Conservation (phyloP, 78 protist species). For the Chrysochromulina tobinii region DNA sequence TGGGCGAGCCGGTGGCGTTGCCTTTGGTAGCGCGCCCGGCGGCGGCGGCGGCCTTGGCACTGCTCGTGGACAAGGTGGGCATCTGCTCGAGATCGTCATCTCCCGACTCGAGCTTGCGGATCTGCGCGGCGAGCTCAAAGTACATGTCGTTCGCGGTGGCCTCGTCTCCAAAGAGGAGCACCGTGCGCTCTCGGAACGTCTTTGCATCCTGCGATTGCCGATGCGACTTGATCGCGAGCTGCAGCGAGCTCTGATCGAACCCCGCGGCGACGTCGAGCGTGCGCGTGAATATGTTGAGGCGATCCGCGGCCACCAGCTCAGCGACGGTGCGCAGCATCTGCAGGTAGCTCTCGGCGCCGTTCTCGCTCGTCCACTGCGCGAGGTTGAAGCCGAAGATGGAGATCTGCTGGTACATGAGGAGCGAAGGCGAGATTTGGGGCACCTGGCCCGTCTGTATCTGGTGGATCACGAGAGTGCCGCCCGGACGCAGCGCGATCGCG, state of each 20-base stretch:
- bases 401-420: slow-evolving; percentile 10
- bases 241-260: neutral
- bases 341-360: neutral
- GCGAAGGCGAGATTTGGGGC: neutral
- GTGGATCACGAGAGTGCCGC: neutral
- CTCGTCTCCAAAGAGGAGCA: neutral
- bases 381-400: neutral
- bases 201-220: neutral
- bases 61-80: neutral
- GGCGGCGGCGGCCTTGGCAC: too few species aligned
- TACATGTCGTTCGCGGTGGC: neutral
- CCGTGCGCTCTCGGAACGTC: slow-evolving; percentile 13
- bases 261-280: neutral
- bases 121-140: neutral
- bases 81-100: neutral
- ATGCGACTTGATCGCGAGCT: neutral
- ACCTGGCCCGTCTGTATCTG: neutral
- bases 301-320: neutral
- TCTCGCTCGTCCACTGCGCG: neutral
- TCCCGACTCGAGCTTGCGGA: neutral
- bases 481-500: neutral
- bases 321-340: neutral
- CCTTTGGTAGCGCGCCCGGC: neutral
- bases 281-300: neutral
- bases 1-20: neutral